Base-by-base conservation (phyloP, 148 eudicot species). In the Diospyros lotus region DNA sequence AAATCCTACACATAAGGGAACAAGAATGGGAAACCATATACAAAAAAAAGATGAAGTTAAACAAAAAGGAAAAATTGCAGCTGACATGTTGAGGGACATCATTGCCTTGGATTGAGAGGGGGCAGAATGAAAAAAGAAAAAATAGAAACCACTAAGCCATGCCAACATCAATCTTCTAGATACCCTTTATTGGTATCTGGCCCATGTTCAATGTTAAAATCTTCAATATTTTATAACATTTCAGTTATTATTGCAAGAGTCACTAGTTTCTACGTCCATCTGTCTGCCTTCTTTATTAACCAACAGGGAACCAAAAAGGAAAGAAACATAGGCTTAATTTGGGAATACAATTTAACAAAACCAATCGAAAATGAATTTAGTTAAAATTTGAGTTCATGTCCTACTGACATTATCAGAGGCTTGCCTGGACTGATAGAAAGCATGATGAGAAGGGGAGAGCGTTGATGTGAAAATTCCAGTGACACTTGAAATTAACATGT, bases 1-100 rank as follows among this genome's bases (percentile, higher is more conserved):
- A 92, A 79, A 94, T 86, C 78, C 98, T 94, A 84, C 80, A 80
- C 15, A 75, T 74, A 5, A 52, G 61, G 74, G 39, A 75, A 53
- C 14, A 56, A 56, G 64, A 65, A 73, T 64, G 52, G n/a, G 4
- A 28, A 62, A 58, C 59, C 64, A 75, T 64, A 55, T 28, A 8
- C 56, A 46, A 58, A 69, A 53, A 56, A 5, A 38, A 28, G 12
- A 12, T 52, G 43, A 18, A 11, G 17, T 53, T 4, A 2, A 5
- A 38, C 13, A 39, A 59, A n/a, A 28, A 58, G 12, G 4, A 56
- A 55, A 55, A 10, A 13, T 14, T 55, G 12, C 12, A 10, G 59
- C 59, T 9, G 12, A 13, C 59, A 6, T 55, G 59, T 55, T 2
- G 0, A 6, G 12, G 12, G 8, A 55, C 3, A 9, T 10, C 12